Conservation (phyloP, 2,329 filamentous ascomycete species). For the Alternaria conjuncta region DNA sequence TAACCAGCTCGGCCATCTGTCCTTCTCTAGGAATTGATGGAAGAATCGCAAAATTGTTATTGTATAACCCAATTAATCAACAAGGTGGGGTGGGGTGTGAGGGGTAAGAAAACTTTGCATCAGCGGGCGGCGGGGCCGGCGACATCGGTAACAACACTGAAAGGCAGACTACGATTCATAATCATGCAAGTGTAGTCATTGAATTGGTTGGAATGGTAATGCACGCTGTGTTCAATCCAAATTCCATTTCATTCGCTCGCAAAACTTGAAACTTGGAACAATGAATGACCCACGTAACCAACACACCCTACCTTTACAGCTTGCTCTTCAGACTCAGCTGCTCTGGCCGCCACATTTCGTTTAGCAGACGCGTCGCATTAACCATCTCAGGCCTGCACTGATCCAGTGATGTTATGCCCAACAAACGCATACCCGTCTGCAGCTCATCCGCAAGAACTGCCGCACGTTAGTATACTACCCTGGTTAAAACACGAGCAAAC, state of each 20-base stretch:
- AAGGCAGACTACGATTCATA: background rate
- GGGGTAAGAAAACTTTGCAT: background rate
- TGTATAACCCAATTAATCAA: too few species aligned
- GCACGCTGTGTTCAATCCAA: background rate
- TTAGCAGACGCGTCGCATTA: slow-evolving; percentile 52
- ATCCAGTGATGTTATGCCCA: slow-evolving; percentile 67
- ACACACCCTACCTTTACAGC: slow-evolving; percentile 20
- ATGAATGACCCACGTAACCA: background rate
- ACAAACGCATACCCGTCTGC: slow-evolving; percentile 70
- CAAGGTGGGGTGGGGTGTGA: background rate
- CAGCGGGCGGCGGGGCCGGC: background rate
- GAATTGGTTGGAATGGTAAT: background rate
- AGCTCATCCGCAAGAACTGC: slow-evolving; percentile 63
- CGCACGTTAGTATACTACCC: slow-evolving; percentile 9
- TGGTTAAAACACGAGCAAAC: slow-evolving; percentile 8
- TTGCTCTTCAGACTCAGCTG: slow-evolving; percentile 28
- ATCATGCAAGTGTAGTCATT: background rate
- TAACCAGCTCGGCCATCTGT: slow-evolving; percentile 32
- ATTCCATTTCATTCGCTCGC: background rate
- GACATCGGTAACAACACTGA: background rate
- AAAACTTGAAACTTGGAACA: background rate
- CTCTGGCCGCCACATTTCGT: slow-evolving; percentile 46
- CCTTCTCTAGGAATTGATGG: too few species aligned
- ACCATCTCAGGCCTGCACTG: slow-evolving; percentile 68
- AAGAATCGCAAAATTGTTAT: too few species aligned